phyloP scores from a whole-genome alignment of 208 protist genomes.

The Crithidia brevicula region DNA sequence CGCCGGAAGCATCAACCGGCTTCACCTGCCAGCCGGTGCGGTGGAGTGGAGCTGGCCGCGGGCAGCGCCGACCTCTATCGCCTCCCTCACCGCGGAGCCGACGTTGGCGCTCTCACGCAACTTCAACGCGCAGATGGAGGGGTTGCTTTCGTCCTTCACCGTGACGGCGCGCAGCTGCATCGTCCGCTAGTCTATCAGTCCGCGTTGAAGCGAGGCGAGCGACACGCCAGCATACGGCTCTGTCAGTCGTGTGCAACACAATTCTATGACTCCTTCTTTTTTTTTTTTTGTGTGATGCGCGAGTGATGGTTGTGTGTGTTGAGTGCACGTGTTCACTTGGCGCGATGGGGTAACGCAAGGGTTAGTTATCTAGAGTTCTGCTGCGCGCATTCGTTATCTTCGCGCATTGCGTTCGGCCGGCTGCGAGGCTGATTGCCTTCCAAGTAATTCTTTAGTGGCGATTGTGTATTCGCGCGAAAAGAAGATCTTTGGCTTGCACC shows the following conservation, averaged over 20 bases:
- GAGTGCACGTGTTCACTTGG: too few species aligned
- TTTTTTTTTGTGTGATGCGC: constrained; percentile 3
- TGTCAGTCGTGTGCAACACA: not conserved
- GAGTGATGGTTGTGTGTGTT: too few species aligned
- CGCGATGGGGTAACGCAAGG: too few species aligned
- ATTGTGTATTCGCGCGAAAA: too few species aligned
- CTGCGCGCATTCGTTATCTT: too few species aligned
- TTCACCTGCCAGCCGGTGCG: constrained; percentile 19
- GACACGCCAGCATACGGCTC: too few species aligned
- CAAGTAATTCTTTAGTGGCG: too few species aligned
- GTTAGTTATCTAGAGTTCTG: too few species aligned
- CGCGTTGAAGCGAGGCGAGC: too few species aligned
- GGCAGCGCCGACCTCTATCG: constrained; percentile 28
- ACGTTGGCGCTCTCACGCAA: constrained; percentile 64
- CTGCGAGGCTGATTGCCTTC: too few species aligned
- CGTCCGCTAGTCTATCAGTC: constrained; percentile 23
- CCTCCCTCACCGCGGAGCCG: constrained; percentile 37
- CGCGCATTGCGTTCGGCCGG: too few species aligned
- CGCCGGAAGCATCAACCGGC: not conserved
- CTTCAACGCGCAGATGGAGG: constrained; percentile 62
- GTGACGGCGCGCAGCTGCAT: constrained; percentile 70
- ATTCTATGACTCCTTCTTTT: constrained; percentile 1
- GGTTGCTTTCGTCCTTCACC: constrained; percentile 65
- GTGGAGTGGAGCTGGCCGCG: constrained; percentile 49
- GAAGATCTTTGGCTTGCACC: too few species aligned